These are phyloP conservation scores for Tetracentron sinense DNA, from an alignment of 164 flowering plant species.

Conservation along the genomic window DNA sequence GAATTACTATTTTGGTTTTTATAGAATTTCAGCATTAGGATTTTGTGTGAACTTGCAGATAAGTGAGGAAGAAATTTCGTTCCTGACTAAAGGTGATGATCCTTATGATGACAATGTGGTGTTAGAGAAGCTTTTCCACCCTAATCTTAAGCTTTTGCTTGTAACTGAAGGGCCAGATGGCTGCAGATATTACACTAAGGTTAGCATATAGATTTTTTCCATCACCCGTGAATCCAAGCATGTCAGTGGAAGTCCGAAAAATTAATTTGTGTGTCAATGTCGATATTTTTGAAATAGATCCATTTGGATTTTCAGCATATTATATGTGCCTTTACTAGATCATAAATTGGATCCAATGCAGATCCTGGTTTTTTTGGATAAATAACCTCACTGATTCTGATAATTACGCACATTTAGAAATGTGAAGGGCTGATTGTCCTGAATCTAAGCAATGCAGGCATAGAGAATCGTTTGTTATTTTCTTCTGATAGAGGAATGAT, in stretches of 20 bases:
- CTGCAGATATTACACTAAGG: constrained; percentile 83
- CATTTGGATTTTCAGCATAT: background rate
- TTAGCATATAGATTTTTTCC: constrained; percentile 13
- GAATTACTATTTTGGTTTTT: background rate
- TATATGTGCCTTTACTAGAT: background rate
- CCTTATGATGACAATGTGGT: constrained; percentile 70
- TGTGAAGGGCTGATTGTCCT: background rate
- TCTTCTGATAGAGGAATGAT: background rate
- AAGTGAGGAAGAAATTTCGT: constrained; percentile 67
- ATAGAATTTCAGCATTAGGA: background rate
- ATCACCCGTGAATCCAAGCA: background rate
- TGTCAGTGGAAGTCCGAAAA: too few relatives aligned
- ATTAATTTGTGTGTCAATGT: too few relatives aligned
- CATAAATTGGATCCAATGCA: background rate
- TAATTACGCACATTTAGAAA: background rate
- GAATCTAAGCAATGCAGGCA: background rate
- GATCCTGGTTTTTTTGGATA: background rate
- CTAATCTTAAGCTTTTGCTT: constrained; percentile 62
- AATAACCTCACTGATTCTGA: background rate
- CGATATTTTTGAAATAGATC: background rate
- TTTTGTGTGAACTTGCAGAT: constrained; percentile 35
- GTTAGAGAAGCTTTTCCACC: constrained; percentile 57
- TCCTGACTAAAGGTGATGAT: constrained; percentile 66
- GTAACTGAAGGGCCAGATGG: constrained; percentile 69
- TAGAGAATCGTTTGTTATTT: background rate